Base-by-base conservation (phyloP, 768 basidiomycete genomes). In the Pleurotus ostreatus region DNA sequence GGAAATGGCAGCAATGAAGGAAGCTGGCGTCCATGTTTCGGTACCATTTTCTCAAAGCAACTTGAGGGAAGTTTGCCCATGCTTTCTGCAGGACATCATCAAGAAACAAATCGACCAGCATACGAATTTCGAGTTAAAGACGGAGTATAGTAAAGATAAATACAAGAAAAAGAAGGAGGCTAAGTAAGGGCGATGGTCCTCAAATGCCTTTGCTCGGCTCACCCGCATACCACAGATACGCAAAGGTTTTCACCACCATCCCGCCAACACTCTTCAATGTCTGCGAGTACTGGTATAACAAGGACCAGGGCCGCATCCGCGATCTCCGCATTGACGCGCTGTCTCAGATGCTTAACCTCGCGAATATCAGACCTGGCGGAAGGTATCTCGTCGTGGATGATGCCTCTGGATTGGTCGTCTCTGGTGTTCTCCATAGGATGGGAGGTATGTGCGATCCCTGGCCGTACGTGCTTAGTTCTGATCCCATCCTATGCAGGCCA, bases 131-230 rank as follows among this genome's bases (percentile, higher is more conserved):
- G 85, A 86, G 9, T 75, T 98, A 48, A 98, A 98, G 72, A 98
- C 95, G 1, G 97, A 96, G 70, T 98, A 95, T 70, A 94, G 92
- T 71, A 98, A 99, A 71, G 95, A 98, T 65, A 99, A 99, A 68
- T 99, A 98, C 72, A 89, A 84, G 69, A 96, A 95, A 69, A 80
- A 93, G 39, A 99, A 99, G 70, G 92, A 95, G 73, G 94, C 92
- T 56, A 99, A 98, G 95, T 96, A 66, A 61, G 86, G 68, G 13
- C 7, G 22, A 20, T 16, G 20, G 23, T 15, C 3, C 13, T 23
- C 38, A 40, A 46, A 16, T 41, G 46, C 37, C 9, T 41, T 25
- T 51, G 40, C 20, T 37, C 22, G 16, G 34, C 57, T 18, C 25
- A 30, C 34, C 5, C n/a, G 43, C 47, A 39, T 47, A 43, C 46